phyloP scores from a whole-genome alignment of 495 filamentous ascomycete genomes.

The Penicillium fimorum region DNA sequence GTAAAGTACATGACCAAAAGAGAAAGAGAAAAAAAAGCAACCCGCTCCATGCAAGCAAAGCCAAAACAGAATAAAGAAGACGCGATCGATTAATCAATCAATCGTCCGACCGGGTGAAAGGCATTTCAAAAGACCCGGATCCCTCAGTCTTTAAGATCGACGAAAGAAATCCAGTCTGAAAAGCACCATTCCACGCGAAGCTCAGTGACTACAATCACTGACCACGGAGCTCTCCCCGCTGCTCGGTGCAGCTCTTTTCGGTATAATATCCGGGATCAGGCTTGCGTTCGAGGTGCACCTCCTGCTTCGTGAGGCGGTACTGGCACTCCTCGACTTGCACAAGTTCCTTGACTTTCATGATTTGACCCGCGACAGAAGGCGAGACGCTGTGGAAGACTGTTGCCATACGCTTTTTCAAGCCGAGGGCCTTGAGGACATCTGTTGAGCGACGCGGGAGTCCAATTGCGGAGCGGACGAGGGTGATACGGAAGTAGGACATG shows the following conservation, averaged over 20 bases:
- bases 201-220: constrained; percentile 13
- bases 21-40: constrained; percentile 31
- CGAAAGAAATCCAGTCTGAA: not conserved
- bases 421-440: constrained; percentile 84
- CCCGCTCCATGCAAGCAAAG: constrained; percentile 44
- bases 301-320: constrained; percentile 60
- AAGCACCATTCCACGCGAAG: not conserved
- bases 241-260: constrained; percentile 56
- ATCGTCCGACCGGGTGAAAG: not conserved
- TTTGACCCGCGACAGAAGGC: constrained; percentile 83
- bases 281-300: constrained; percentile 70
- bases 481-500: constrained; percentile 95
- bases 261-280: constrained; percentile 85
- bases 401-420: constrained; percentile 79
- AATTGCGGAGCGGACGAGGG: constrained; percentile 88
- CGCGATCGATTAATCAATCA: constrained; percentile 1
- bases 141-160: not conserved
- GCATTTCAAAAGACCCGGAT: not conserved
- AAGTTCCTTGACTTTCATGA: constrained; percentile 97
- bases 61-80: constrained; percentile 19
- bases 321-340: constrained; percentile 85
- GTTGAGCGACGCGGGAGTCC: constrained; percentile 79
- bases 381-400: constrained; percentile 92
- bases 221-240: constrained; percentile 24
- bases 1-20: constrained; percentile 29